A percentile compares a stretch with the other conserved stretches of the same genome.
These are phyloP conservation scores for Herpetospermum pedunculosum DNA, from an alignment of 306 rosid genomes.

Conservation along the genomic window DNA sequence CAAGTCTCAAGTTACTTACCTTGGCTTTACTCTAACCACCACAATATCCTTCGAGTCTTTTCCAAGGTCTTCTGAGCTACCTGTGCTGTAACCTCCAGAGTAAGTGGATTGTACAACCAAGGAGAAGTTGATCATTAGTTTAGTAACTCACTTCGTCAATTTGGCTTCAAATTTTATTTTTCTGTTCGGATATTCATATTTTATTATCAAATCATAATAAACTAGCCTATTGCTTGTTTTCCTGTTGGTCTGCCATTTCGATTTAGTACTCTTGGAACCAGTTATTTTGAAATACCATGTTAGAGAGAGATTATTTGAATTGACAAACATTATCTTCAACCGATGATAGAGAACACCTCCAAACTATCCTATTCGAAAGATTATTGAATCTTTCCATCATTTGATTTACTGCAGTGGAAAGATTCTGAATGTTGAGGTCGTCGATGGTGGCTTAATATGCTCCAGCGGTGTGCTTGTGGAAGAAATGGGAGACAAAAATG, in stretches of 20 bases:
- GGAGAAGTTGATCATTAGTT: background rate
- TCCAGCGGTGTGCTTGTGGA: conserved; percentile 91
- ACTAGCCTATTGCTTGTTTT: background rate
- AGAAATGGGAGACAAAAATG: conserved; percentile 97
- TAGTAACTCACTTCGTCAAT: background rate
- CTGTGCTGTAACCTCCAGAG: background rate
- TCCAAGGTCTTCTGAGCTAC: background rate
- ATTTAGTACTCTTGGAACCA: background rate
- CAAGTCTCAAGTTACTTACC: background rate
- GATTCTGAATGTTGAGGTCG: conserved; percentile 68
- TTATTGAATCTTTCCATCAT: background rate
- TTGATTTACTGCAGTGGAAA: conserved; percentile 54
- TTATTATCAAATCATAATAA: background rate
- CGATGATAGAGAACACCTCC: background rate
- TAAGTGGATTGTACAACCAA: background rate
- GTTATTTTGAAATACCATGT: background rate
- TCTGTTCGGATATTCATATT: background rate
- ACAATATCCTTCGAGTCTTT: background rate
- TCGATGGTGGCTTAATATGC: conserved; percentile 92
- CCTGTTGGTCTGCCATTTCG: background rate
- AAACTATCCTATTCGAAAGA: background rate
- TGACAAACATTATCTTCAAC: background rate
- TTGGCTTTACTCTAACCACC: background rate
- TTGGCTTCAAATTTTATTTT: background rate
- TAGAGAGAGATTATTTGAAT: background rate